Conservation (phyloP, 176 grass and related monocot species). For the Ananas comosus region DNA sequence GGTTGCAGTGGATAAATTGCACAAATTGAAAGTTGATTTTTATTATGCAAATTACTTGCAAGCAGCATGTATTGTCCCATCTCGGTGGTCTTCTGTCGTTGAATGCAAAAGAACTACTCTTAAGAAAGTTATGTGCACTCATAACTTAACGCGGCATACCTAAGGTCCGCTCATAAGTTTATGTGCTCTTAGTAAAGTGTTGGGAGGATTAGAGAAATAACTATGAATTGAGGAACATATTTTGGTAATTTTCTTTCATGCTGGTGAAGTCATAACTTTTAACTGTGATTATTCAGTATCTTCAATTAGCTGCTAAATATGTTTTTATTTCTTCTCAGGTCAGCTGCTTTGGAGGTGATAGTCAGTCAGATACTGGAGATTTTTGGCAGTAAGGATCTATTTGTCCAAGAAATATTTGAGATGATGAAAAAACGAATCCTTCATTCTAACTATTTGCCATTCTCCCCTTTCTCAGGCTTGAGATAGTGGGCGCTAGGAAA, state of each 20-base stretch:
- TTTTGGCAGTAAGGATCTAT: slow-evolving; percentile 58
- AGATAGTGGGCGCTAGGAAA: slow-evolving; percentile 60
- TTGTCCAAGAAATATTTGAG: not conserved
- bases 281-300: not conserved
- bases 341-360: slow-evolving; percentile 81
- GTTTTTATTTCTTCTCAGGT: slow-evolving; percentile 36
- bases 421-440: not conserved
- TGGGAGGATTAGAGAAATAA: not conserved
- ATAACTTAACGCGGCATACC: not conserved
- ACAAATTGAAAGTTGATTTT: too few relatives aligned
- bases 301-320: not conserved
- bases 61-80: too few relatives aligned
- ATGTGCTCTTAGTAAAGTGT: not conserved
- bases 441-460: not conserved
- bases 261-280: not conserved
- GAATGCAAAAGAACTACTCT: not conserved
- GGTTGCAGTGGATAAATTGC: too few relatives aligned
- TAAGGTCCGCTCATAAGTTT: too few relatives aligned
- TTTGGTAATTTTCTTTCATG: not conserved
- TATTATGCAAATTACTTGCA: too few relatives aligned
- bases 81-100: not conserved
- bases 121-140: not conserved
- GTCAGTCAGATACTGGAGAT: slow-evolving; percentile 82
- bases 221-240: not conserved
- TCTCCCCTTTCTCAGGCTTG: slow-evolving; percentile 35